Base-by-base conservation (phyloP, 1,284 basidiomycete species). In the Rhodotorula glutinis region DNA sequence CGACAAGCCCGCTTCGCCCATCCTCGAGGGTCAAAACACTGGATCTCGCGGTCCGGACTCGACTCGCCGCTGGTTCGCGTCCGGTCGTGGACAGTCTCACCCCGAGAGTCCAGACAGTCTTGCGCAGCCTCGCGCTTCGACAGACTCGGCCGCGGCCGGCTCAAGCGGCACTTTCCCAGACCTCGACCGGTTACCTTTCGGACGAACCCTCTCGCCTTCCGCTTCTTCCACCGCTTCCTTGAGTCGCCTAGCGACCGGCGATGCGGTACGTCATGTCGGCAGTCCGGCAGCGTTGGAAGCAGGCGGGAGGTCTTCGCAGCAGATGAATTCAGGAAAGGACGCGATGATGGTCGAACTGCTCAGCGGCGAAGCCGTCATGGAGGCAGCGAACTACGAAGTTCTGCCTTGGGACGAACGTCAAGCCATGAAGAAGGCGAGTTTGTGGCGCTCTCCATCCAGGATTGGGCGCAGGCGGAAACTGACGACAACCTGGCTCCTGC, bases 381-480 rank as follows among this genome's bases (percentile, higher is more conserved):
- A 74, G 51, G 66, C 71, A 25, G 71, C 58, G 46, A 57, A 69
- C 9, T 74, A 53, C n/a, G 57, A 58, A 7, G 57, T 73, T 3
- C 27, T 73, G 29, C 62, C 61, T 1, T 74, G 71, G 71, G 71
- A 74, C 5, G 56, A 66, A 60, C 58, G 70, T 41, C 63, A 71
- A 43, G 64, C 53, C 30, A 30, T 66, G 23, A 74, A 73, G 53
- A 70, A 67, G 63, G 73, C 69, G 41, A 13, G 68, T n/a, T n/a
- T n/a, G n/a, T n/a, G n/a, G n/a, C 43, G 11, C 30, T 1, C 19
- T 13, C 16, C n/a, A n/a, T n/a, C n/a, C n/a, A n/a, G n/a, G 7
- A 23, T n/a, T 7, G 25, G 21, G 21, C 14, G 13, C 41, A 10
- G 2, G 25, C 40, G n/a, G 23, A 53, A 19, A 30, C 23, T 16